Percentiles rank a stretch among this genome's conserved stretches.
These are phyloP conservation scores for Taiozyma sp. DNA, from an alignment of 1,139 yeast species.

Conservation along the genomic window DNA sequence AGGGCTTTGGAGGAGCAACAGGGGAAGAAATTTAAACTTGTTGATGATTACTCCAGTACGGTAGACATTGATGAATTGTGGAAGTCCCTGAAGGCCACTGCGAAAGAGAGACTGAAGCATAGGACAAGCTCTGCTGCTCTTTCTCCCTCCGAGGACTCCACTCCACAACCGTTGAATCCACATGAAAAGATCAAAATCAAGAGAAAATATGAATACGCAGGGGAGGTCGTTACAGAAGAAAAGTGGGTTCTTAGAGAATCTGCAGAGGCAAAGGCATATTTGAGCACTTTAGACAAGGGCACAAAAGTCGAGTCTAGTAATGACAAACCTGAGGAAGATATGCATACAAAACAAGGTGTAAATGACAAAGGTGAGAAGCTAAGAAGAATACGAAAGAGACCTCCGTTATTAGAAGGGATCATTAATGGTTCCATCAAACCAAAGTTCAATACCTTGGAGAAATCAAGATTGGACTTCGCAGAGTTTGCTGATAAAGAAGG, in stretches of 20 bases:
- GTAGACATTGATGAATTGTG: slow-evolving; percentile 50
- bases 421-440: slow-evolving; percentile 54
- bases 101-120: slow-evolving; percentile 22
- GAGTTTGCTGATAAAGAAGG: slow-evolving; percentile 86
- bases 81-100: slow-evolving; percentile 33
- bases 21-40: slow-evolving; percentile 26
- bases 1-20: slow-evolving; percentile 37
- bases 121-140: slow-evolving; percentile 4
- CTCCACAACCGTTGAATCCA: slow-evolving; percentile 7
- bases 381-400: slow-evolving; percentile 52
- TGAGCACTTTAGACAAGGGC: slow-evolving; percentile 32
- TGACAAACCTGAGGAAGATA: slow-evolving; percentile 3
- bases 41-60: slow-evolving; percentile 22
- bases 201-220: slow-evolving; percentile 85
- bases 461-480: slow-evolving; percentile 93
- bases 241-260: slow-evolving; percentile 72
- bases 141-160: slow-evolving; percentile 13
- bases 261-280: slow-evolving; percentile 83
- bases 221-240: slow-evolving; percentile 71
- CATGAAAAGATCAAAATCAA: slow-evolving; percentile 62
- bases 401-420: slow-evolving; percentile 71
- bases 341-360: slow-evolving; percentile 5
- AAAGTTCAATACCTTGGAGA: slow-evolving; percentile 86
- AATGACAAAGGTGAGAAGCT: slow-evolving; percentile 24
- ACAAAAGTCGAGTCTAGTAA: slow-evolving; percentile 15